A percentile compares a stretch with the other conserved stretches of the same genome.
Evolutionary conservation across 805 yeast genomes (phyloP).

Genomic region (Ogataea saltuana): DNA sequence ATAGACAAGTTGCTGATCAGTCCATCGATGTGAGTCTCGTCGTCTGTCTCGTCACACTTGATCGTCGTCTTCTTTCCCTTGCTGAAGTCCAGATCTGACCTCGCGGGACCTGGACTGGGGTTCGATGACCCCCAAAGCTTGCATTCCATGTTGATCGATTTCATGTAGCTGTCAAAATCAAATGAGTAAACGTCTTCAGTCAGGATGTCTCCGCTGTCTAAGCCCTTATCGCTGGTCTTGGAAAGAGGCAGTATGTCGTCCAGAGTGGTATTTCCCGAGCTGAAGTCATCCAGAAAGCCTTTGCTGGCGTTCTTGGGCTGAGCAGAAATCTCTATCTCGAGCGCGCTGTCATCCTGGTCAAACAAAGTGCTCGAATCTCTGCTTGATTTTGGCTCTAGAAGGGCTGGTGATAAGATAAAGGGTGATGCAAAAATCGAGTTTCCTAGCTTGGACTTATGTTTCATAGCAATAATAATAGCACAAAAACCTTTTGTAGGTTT

Average conservation of each 20-base stretch:
- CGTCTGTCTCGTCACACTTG: slow-evolving; percentile 6
- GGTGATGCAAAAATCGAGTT: slow-evolving; percentile 26
- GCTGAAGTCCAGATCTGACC: slow-evolving; percentile 27
- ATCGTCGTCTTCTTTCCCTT: slow-evolving; percentile 24
- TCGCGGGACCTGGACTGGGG: slow-evolving; percentile 2
- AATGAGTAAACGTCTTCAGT: slow-evolving; percentile 17
- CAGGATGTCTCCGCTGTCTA: slow-evolving; percentile 3
- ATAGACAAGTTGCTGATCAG: slow-evolving; percentile 36
- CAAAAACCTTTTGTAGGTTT: not conserved
- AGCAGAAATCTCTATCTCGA: not conserved
- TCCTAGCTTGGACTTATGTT: slow-evolving; percentile 14
- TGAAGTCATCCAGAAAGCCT: slow-evolving; percentile 33
- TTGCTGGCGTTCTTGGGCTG: slow-evolving; percentile 5
- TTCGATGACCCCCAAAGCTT: slow-evolving; percentile 14
- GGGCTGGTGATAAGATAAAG: slow-evolving; percentile 14
- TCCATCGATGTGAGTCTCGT: slow-evolving; percentile 14
- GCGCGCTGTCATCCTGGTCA: slow-evolving; percentile 3
- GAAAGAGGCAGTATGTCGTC: slow-evolving; percentile 21
- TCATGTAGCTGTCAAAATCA: slow-evolving; percentile 33
- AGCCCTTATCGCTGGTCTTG: not conserved
- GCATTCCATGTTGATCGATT: slow-evolving; percentile 18
- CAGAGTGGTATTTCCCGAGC: slow-evolving; percentile 26
- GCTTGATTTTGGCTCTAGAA: not conserved
- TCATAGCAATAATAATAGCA: slow-evolving; percentile 15
- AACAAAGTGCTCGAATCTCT: too few relatives aligned